Base-by-base conservation (phyloP, 768 basidiomycete species). In the Polyporus arcularius region DNA sequence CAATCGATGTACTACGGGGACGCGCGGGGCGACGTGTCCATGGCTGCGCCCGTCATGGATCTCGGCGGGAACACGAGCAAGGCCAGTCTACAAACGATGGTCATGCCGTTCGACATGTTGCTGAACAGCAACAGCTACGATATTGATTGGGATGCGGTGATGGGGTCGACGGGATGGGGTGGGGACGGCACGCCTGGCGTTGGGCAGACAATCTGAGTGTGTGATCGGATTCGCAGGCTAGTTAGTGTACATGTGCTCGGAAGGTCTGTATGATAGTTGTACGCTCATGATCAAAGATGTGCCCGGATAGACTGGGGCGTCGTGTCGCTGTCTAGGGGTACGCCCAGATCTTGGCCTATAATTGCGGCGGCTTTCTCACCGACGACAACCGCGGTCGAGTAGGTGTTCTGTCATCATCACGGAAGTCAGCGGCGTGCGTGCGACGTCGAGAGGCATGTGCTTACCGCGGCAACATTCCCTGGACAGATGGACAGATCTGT, bases 361-460 rank as follows among this genome's bases (percentile, higher is more conserved):
- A 88, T 78, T 7, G 79, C 64, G 0, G 85, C 84, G 0, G 85
- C 85, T 70, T 87, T 88, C 71, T 88, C 86, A 4, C 85, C 86
- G 41, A 88, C 66, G 35, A 73, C 70, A 26, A 80, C 54, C 8
- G 79, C 76, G 7, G 78, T 78, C 0, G 76, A 78, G 57, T 78
- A 80, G 0, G 80, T 81, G 55, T 80, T 81, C 74, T 69, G 53
- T 12, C 8, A 15, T 12, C 14, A 18, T 9, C 10, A 26, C 21
- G 28, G 47, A 42, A 42, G 38, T 18, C 21, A 45, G n/a, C 16
- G 14, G 7, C n/a, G 43, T n/a, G 16, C 16, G n/a, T n/a, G 21
- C 16, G 43, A 7, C n/a, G 41, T n/a, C n/a, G 8, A 8, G 12
- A 26, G 26, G 14, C n/a, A 11, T 16, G 52, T 4, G 55, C 68